A percentile compares a stretch with the other conserved stretches of the same genome.
phyloP scores from a whole-genome alignment of 805 yeast genomes.

The Saccharomyces cerevisiae region DNA sequence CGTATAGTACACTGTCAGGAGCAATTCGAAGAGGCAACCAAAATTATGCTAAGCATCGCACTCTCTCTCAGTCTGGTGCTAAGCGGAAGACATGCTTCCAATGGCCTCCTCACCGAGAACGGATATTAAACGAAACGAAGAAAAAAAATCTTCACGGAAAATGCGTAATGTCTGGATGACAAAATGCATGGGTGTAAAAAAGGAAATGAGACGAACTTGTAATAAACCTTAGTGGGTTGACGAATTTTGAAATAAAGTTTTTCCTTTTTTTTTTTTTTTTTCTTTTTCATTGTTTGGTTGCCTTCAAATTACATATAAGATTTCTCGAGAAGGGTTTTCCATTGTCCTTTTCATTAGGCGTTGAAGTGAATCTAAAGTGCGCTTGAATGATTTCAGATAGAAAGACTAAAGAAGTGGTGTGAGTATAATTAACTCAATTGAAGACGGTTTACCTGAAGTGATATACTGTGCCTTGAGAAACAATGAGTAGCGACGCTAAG shows the following conservation, averaged over 20 bases:
- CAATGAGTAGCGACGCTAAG: slow-evolving; percentile 1
- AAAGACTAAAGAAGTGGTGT: background rate
- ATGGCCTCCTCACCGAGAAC: background rate
- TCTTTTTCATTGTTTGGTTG: background rate
- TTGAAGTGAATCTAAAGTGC: background rate
- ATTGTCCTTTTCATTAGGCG: background rate
- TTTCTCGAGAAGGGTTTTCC: background rate
- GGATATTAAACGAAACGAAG: background rate
- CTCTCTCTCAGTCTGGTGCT: background rate
- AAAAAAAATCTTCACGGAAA: background rate
- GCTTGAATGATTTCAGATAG: background rate
- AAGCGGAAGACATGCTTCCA: background rate
- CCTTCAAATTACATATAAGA: background rate
- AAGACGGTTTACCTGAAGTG: background rate
- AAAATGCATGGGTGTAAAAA: background rate
- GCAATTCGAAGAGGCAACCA: background rate
- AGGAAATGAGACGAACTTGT: background rate
- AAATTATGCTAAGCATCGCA: background rate
- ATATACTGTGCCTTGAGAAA: background rate
- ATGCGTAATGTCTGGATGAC: background rate
- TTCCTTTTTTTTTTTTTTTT: background rate
- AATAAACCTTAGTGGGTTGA: background rate
- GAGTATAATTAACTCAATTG: background rate
- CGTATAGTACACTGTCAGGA: too few relatives aligned
- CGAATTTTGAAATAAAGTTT: background rate